A percentile compares a stretch with the other conserved stretches of the same genome.
These are phyloP conservation scores for Senna tora DNA, from an alignment of 306 rosid species.

Conservation along the genomic window DNA sequence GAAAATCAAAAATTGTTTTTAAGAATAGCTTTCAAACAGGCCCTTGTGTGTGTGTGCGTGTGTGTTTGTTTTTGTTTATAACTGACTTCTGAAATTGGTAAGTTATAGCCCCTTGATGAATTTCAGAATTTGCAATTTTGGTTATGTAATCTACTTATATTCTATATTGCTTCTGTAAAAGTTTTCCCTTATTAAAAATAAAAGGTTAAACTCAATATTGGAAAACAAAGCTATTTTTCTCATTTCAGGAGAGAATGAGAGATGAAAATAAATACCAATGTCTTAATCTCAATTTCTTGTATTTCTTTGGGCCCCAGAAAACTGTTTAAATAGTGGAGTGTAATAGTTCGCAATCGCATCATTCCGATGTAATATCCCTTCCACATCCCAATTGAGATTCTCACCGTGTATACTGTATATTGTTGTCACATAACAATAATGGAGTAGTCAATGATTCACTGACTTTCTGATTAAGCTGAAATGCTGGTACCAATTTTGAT, in stretches of 20 bases:
- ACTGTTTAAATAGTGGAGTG: too few relatives aligned
- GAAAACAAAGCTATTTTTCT: slow-evolving; percentile 9
- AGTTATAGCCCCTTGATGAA: slow-evolving; percentile 7
- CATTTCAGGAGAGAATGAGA: neutral
- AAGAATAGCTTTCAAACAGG: too few relatives aligned
- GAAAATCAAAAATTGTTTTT: too few relatives aligned
- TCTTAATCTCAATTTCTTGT: slow-evolving; percentile 15
- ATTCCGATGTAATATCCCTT: too few relatives aligned
- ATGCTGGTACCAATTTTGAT: neutral
- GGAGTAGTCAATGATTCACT: neutral
- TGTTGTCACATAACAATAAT: neutral
- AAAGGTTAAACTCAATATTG: slow-evolving; percentile 24
- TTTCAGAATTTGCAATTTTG: neutral
- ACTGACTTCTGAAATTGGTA: slow-evolving; percentile 6
- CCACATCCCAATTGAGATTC: neutral
- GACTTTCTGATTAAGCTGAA: neutral
- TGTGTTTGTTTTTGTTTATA: neutral
- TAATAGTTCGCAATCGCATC: too few relatives aligned
- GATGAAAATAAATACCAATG: neutral
- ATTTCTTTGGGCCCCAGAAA: too few relatives aligned
- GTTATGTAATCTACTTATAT: slow-evolving; percentile 13
- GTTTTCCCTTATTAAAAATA: slow-evolving; percentile 23
- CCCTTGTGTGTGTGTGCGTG: neutral
- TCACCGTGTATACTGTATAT: too few relatives aligned
- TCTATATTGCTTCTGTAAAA: slow-evolving; percentile 13